These are phyloP conservation scores for Eucalyptus tenuipes DNA, from an alignment of 345 rosid species.

Conservation along the genomic window DNA sequence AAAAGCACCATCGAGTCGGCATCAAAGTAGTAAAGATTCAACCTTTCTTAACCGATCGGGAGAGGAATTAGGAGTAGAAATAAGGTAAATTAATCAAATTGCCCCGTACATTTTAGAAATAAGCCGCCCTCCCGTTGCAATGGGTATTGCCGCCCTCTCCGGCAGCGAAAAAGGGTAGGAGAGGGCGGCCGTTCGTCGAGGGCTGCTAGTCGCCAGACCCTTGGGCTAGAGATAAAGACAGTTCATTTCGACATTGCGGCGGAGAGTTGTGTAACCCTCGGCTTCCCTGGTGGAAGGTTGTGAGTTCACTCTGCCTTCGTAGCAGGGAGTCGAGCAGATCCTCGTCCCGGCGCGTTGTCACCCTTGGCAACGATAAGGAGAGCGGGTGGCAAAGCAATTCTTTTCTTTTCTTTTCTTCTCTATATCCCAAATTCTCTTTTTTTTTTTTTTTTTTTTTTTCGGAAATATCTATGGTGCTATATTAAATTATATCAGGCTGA, in stretches of 20 bases:
- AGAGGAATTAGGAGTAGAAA: neutral
- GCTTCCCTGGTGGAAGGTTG: neutral
- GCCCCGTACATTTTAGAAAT: neutral
- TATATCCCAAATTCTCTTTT: too few relatives aligned
- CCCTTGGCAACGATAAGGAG: too few relatives aligned
- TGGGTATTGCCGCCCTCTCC: neutral
- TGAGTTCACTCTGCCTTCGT: rapidly evolving
- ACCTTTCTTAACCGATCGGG: neutral
- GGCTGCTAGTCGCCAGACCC: neutral
- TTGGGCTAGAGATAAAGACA: neutral
- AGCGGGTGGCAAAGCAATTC: too few relatives aligned
- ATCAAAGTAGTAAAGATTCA: neutral
- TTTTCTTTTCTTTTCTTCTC: too few relatives aligned
- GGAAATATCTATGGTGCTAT: too few relatives aligned
- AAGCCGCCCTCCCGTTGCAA: neutral
- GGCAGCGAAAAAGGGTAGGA: neutral
- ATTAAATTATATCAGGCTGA: too few relatives aligned
- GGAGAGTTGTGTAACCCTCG: neutral
- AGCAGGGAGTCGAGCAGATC: neutral
- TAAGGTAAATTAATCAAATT: neutral
- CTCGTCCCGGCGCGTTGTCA: too few relatives aligned
- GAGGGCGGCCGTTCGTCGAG: neutral
- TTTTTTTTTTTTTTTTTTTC: too few relatives aligned
- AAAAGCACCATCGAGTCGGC: neutral
- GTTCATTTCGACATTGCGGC: rapidly evolving